These are phyloP conservation scores for Ganoderma multipileum DNA, from an alignment of 1,284 basidiomycete genomes.

Conservation along the genomic window DNA sequence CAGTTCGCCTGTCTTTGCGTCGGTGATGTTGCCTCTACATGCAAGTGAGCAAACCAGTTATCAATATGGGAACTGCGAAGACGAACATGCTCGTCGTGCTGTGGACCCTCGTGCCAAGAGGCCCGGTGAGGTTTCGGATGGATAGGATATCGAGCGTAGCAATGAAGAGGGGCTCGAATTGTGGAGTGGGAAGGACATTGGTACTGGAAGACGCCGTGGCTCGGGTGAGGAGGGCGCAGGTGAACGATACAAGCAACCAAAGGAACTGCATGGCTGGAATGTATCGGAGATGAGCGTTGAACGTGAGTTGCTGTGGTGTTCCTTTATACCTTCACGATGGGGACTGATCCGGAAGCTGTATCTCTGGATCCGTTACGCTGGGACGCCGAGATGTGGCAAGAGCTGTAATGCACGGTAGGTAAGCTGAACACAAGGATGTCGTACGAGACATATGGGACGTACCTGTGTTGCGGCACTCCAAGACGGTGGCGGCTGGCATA, in stretches of 20 bases:
- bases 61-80: neutral
- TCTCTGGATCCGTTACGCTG: neutral
- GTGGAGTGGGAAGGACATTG: neutral
- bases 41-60: neutral
- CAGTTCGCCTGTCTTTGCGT: constrained; percentile 5
- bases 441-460: neutral
- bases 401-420: neutral
- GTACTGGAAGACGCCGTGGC: neutral
- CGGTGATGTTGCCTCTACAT: neutral
- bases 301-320: neutral
- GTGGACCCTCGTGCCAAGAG: neutral
- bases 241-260: neutral
- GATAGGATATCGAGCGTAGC: neutral
- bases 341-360: neutral
- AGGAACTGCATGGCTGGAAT: neutral
- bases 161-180: neutral
- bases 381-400: neutral
- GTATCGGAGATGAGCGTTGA: neutral
- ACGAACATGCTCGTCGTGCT: constrained; percentile 1
- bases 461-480: neutral
- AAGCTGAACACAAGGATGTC: neutral
- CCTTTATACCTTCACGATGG: neutral
- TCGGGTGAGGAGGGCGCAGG: neutral
- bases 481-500: neutral
- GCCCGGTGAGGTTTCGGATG: neutral